Evolutionary conservation across 345 rosid genomes (phyloP).

Genomic region (Boechera retrofracta): DNA sequence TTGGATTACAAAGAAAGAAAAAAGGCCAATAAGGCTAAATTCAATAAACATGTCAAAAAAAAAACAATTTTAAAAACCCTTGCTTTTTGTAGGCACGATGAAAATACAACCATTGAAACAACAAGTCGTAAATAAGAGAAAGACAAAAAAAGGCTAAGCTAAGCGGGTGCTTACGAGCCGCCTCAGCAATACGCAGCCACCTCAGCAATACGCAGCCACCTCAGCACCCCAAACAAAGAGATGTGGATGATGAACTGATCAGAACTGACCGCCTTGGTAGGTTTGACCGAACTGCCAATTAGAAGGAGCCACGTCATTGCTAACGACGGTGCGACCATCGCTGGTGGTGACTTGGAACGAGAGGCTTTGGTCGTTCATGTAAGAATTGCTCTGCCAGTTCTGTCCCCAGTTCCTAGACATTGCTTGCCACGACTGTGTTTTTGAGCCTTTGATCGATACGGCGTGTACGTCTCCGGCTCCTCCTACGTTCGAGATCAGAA

Average conservation of each 20-base stretch:
- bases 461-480: slow-evolving; percentile 86
- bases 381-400: slow-evolving; percentile 96
- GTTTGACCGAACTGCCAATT: slow-evolving; percentile 95
- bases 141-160: slow-evolving; percentile 30
- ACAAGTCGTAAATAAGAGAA: background rate
- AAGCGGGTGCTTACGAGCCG: slow-evolving; percentile 78
- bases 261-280: slow-evolving; percentile 71
- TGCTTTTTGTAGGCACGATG: slow-evolving; percentile 20
- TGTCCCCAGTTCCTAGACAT: slow-evolving; percentile 99
- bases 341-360: slow-evolving; percentile 94
- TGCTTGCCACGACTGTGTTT: slow-evolving; percentile 76
- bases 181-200: slow-evolving; percentile 81
- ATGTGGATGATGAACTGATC: slow-evolving; percentile 7
- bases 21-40: slow-evolving; percentile 18
- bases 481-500: slow-evolving; percentile 77
- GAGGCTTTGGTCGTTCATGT: slow-evolving; percentile 78
- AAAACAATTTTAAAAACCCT: background rate
- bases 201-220: slow-evolving; percentile 67
- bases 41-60: slow-evolving; percentile 3
- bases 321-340: slow-evolving; percentile 77
- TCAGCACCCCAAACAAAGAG: slow-evolving; percentile 36
- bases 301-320: slow-evolving; percentile 60
- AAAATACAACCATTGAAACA: slow-evolving; percentile 38
- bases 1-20: slow-evolving; percentile 3
- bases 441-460: slow-evolving; percentile 90